Evolutionary conservation across 1,284 basidiomycete genomes (phyloP), one percentile per base, ranked within the genome.

Genomic region (Cryptococcus floricola): DNA sequence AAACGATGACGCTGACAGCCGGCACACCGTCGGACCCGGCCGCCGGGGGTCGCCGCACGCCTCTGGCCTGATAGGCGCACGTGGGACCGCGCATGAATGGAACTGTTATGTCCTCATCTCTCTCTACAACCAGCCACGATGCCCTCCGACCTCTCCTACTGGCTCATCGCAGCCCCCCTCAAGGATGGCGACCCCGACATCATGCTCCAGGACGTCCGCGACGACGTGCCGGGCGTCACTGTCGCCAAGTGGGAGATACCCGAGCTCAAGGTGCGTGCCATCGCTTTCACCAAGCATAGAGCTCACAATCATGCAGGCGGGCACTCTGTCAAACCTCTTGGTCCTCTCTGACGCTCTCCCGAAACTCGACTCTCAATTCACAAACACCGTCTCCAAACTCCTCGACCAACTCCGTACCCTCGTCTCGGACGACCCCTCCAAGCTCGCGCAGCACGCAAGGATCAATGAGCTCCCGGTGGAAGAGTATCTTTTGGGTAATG

Each of bases 381-480:
- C 91, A 3, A 80, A 84, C 23, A 85, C 87, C 12, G 88, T 95
- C 57, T 89, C 89, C 59, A 98, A 97, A 82, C 88, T 89, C 25
- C 91, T 98, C 57, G 96, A 98, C 70, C 94, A 92, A 0, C 83
- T 98, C 50, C 88, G 93, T 48, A 90, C 88, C 62, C 83, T 98
- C 53, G 79, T 95, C 53, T 93, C 92, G 71, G 93, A 96, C 66
- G 91, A 96, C 70, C 84, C 88, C 10, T 72, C 81, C 43, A 91
- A 91, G 74, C 82, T 97, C 38, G 79, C 83, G 19, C 89, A 92
- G 71, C 91, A 97, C 71, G 71, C 74, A 2, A 62, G 74, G 39
- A 86, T 98, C 23, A 88, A 96, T 66, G 92, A 96, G 69, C 81
- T 83, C 58, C 81, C 81, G 39, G 83, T 90, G 2, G 92, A 96